Base-by-base conservation (phyloP, 2,329 filamentous ascomycete species). In the Trichoderma hamatum region DNA sequence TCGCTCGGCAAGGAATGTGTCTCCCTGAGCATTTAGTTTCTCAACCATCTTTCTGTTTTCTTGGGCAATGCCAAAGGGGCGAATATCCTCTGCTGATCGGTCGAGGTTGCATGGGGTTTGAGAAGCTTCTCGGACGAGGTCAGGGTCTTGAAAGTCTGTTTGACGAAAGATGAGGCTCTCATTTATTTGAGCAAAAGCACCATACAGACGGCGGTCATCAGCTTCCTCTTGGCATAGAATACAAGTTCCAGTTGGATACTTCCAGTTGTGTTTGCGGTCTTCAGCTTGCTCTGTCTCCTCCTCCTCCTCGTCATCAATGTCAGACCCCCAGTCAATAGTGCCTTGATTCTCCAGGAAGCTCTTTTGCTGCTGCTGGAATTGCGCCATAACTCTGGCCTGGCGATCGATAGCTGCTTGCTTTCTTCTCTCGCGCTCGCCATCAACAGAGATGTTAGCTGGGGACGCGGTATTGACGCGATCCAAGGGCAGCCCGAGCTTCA, bases 151-250 rank as follows among this genome's bases (percentile, higher is more conserved):
- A 43, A 95, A 84, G 75, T 97, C 89, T 0, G 96, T 99, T 76
- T 97, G 91, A 26, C 96, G 89, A 67, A 98, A 82, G 66, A 99
- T 92, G 39, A 88, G 89, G 76, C 94, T 98, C 75, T 97, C 90
- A 24, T 89, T 92, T 70, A 99, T 86, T 73, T 97, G 89, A 2
- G 93, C 93, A 81, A 99, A 98, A 0, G 95, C 97, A 70, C 96
- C 96, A 77, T 96, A 98, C 0, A 98, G 85, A 51, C 90, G 88
- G 14, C 90, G 90, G 72, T 98, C 95, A 74, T 95, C 94, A 2
- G 93, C 96, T 73, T 97, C 94, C 80, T 99, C 96, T 79, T 98
- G 96, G 76, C 96, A 99, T 19, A 98, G 83, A 67, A 99, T 97
- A 78, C 96, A 99, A 28, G 94, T 97, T 19, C 94, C 96, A 28